Conservation (phyloP, 177 flowering plant species). For the Telopea speciosissima region DNA sequence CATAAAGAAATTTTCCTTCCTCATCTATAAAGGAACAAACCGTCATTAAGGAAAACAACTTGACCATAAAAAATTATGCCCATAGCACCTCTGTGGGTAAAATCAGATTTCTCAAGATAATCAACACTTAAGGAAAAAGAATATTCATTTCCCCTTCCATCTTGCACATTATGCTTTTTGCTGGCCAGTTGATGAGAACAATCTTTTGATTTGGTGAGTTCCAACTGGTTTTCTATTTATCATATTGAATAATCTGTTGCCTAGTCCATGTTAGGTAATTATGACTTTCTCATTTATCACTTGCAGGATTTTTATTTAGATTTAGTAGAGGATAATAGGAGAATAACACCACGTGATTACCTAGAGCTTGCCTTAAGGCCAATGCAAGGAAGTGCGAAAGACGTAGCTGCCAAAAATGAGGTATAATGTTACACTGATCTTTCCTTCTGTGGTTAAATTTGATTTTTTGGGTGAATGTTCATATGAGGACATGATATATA, state of each 20-base stretch:
- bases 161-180: too few relatives aligned
- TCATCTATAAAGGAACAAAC: too few relatives aligned
- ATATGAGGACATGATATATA: too few relatives aligned
- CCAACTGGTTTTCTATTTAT: neutral
- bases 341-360: constrained; percentile 98
- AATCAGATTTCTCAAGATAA: too few relatives aligned
- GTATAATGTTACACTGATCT: constrained; percentile 24
- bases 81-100: too few relatives aligned
- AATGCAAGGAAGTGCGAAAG: constrained; percentile 73
- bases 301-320: constrained; percentile 92
- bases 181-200: neutral
- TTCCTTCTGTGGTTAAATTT: neutral
- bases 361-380: constrained; percentile 90
- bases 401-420: constrained; percentile 85
- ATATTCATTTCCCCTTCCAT: too few relatives aligned
- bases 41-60: too few relatives aligned
- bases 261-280: neutral
- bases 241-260: neutral
- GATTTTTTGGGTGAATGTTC: neutral
- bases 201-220: constrained; percentile 1
- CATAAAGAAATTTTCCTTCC: too few relatives aligned
- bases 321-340: constrained; percentile 74
- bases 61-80: too few relatives aligned
- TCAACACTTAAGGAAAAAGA: too few relatives aligned
- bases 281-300: constrained; percentile 1